Evolutionary conservation across 805 yeast species (phyloP), one percentile per base, ranked within the genome.

Genomic region (Schwanniomyces occidentalis): DNA sequence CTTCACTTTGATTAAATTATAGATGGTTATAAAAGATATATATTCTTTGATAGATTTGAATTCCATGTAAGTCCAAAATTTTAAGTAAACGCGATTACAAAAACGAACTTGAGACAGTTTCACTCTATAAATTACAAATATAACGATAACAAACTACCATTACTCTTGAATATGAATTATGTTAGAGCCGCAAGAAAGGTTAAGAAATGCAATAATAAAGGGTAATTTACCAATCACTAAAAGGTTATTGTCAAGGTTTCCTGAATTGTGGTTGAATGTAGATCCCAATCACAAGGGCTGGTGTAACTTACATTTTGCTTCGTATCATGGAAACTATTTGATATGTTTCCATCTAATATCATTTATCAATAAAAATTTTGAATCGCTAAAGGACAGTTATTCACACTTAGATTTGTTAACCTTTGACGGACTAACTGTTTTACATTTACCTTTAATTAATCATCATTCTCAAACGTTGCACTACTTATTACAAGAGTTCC

Each of bases 251-350:
- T 46, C 52, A 18, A 54, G 70, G 16, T 65, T 57, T 35, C 74
- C 74, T 8, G 70, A 64, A 15, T 54, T 68, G 32, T 68, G 74
- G 74, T 58, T 68, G 27, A 68, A 68, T 40, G 51, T 53, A 10
- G 70, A 68, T 42, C 51, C 63, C 10, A 21, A 28, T 22, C 18
- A 58, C 28, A 38, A 51, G 14, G 74, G 74, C 19, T 68, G 73
- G 73, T 46, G 58, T 32, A 68, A 66, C 40, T 57, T 68, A 27
- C 72, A 68, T 49, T 66, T 63, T 45, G 68, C 71, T 6, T 51
- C 65, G 8, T 65, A 51, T 42, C 48, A 62, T 37, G 74, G 74
- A 18, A 57, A 65, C 44, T 68, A 68, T 40, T 48, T 68, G 32
- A 55, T 68, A 5, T 68, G 74, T 40, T 65, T 58, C 50, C 71